Percentiles rank a stretch among this genome's conserved stretches.
These are phyloP conservation scores for Podaxis carcinomalis DNA, from an alignment of 768 basidiomycete genomes.

Conservation along the genomic window DNA sequence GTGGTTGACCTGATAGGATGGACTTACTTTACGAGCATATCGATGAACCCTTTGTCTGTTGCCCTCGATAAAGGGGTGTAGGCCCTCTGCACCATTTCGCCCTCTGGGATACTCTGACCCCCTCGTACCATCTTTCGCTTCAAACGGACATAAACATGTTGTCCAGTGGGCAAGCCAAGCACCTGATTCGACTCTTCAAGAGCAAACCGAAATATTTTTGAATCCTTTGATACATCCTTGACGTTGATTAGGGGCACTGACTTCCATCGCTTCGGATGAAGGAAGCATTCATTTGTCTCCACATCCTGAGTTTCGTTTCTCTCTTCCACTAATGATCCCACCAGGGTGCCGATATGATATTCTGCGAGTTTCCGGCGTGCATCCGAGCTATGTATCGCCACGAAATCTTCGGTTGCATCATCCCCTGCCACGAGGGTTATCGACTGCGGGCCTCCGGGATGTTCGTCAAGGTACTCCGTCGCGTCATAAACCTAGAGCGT, in stretches of 20 bases:
- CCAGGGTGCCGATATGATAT: slow-evolving; percentile 52
- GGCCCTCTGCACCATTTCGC: slow-evolving; percentile 48
- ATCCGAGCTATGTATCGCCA: slow-evolving; percentile 56
- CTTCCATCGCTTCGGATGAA: slow-evolving; percentile 47
- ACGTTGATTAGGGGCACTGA: slow-evolving; percentile 32
- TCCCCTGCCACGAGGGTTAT: slow-evolving; percentile 53
- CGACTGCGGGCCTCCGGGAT: slow-evolving; percentile 55
- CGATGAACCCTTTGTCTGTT: slow-evolving; percentile 40
- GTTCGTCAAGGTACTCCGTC: slow-evolving; percentile 45
- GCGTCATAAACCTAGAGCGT: slow-evolving; percentile 44
- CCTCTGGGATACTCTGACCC: slow-evolving; percentile 12
- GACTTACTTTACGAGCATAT: slow-evolving; percentile 49
- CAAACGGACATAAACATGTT: slow-evolving; percentile 54
- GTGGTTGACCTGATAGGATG: neutral
- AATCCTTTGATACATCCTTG: slow-evolving; percentile 40
- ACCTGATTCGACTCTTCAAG: slow-evolving; percentile 34
- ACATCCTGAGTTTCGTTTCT: slow-evolving; percentile 6
- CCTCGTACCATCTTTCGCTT: slow-evolving; percentile 24
- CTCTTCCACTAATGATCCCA: slow-evolving; percentile 3
- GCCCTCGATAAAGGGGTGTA: slow-evolving; percentile 54
- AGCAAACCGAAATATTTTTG: slow-evolving; percentile 46
- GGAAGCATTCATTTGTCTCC: slow-evolving; percentile 22
- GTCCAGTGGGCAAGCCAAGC: slow-evolving; percentile 54
- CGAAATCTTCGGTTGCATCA: slow-evolving; percentile 61
- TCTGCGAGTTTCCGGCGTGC: slow-evolving; percentile 41